Percentiles rank a stretch among this genome's conserved stretches.
phyloP scores from a whole-genome alignment of 257 asterid genomes.

The Jaltomata sinuosa region DNA sequence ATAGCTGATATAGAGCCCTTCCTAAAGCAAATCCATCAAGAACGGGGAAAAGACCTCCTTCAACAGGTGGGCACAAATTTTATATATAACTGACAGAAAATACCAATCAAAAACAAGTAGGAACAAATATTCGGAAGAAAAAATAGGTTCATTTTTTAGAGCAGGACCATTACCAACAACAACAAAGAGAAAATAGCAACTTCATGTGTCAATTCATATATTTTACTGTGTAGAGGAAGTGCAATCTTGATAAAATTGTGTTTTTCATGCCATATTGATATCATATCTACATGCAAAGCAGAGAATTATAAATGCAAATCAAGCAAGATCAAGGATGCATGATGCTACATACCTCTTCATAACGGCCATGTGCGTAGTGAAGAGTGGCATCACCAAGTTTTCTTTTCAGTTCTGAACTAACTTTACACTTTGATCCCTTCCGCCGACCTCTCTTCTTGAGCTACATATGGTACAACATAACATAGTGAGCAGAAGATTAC shows the following conservation, averaged over 20 bases:
- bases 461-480: slow-evolving; percentile 21
- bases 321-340: not conserved
- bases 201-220: not conserved
- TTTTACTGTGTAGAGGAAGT: not conserved
- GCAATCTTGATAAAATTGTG: not conserved
- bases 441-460: slow-evolving; percentile 48
- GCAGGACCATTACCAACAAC: not conserved
- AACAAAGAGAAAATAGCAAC: not conserved
- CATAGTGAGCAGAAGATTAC: not conserved
- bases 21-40: not conserved
- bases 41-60: not conserved
- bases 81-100: not conserved
- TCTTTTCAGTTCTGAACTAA: slow-evolving; percentile 45
- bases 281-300: not conserved
- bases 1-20: not conserved
- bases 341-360: slow-evolving; percentile 49
- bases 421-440: slow-evolving; percentile 56
- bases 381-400: slow-evolving; percentile 86
- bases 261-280: not conserved
- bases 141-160: not conserved
- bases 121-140: not conserved
- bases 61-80: not conserved
- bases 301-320: not conserved
- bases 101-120: not conserved
- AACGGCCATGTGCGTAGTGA: slow-evolving; percentile 52